These are phyloP conservation scores for Hyaloscypha hepaticicola DNA, from an alignment of 495 filamentous ascomycete genomes.

Conservation along the genomic window DNA sequence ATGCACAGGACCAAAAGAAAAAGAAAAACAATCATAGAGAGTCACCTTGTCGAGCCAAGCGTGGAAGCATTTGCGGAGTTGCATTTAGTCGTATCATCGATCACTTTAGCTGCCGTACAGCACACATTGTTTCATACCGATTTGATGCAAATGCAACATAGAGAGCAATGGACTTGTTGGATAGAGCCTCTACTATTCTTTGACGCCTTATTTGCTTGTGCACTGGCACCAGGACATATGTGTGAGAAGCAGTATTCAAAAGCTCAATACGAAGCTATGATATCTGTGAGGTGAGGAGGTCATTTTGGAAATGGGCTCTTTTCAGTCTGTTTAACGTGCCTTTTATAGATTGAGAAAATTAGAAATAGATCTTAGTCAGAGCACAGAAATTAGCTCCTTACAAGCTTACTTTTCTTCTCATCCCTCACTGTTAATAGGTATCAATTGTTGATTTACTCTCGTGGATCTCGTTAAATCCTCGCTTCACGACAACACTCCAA, in stretches of 20 bases:
- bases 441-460: too few relatives aligned
- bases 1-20: neutral
- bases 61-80: neutral
- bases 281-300: too few relatives aligned
- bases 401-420: too few relatives aligned
- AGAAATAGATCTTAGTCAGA: too few relatives aligned
- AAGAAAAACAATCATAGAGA: neutral
- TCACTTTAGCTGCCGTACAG: neutral
- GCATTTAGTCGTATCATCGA: neutral
- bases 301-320: too few relatives aligned
- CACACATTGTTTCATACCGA: neutral
- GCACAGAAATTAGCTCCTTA: too few relatives aligned
- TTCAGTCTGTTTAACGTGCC: too few relatives aligned
- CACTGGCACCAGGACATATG: neutral
- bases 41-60: neutral
- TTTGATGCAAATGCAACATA: conserved; percentile 1
- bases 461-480: too few relatives aligned
- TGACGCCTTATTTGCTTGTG: neutral
- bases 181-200: neutral
- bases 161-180: neutral
- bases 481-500: too few relatives aligned
- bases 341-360: too few relatives aligned
- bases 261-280: too few relatives aligned
- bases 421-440: too few relatives aligned
- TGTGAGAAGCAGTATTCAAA: neutral